A percentile compares a stretch with the other conserved stretches of the same genome.
phyloP scores from a whole-genome alignment of 805 yeast species.

The Wickerhamiella slavikovae region DNA sequence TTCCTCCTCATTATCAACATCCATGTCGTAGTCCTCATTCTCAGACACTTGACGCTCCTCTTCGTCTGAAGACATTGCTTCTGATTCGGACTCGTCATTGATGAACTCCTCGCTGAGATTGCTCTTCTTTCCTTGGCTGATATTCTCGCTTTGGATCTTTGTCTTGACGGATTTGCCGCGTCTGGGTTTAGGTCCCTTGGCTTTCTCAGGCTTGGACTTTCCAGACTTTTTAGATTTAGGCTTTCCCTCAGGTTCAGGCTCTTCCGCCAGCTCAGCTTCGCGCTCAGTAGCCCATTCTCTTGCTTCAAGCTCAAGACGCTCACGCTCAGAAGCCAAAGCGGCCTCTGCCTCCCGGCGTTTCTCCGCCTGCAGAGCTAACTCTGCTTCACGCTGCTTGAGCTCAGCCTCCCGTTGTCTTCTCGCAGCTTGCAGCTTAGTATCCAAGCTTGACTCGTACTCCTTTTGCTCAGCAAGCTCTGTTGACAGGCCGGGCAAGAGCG shows the following conservation, averaged over 20 bases:
- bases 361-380: conserved; percentile 9
- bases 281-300: conserved; percentile 18
- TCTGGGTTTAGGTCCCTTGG: too few relatives aligned
- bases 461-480: conserved; percentile 52
- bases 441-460: conserved; percentile 36
- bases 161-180: too few relatives aligned
- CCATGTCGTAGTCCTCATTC: conserved; percentile 6
- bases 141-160: too few relatives aligned
- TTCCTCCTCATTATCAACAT: conserved; percentile 12
- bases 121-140: conserved; percentile 9
- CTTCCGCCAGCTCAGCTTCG: conserved; percentile 22
- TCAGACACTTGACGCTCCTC: conserved; percentile 14
- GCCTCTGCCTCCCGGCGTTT: conserved; percentile 12
- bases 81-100: conserved; percentile 5
- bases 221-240: conserved; percentile 7
- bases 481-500: conserved; percentile 51
- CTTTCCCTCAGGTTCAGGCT: conserved; percentile 15
- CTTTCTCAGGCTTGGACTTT: too few relatives aligned
- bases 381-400: conserved; percentile 23
- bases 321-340: conserved; percentile 16
- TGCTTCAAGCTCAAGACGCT: conserved; percentile 15
- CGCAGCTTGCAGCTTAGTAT: conserved; percentile 52
- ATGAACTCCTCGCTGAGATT: conserved; percentile 7
- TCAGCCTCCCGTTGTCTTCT: conserved; percentile 42
- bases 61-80: too few relatives aligned